A percentile compares a stretch with the other conserved stretches of the same genome.
These are phyloP conservation scores for Pseudevernia furfuracea DNA, from an alignment of 495 filamentous ascomycete genomes.

Conservation along the genomic window DNA sequence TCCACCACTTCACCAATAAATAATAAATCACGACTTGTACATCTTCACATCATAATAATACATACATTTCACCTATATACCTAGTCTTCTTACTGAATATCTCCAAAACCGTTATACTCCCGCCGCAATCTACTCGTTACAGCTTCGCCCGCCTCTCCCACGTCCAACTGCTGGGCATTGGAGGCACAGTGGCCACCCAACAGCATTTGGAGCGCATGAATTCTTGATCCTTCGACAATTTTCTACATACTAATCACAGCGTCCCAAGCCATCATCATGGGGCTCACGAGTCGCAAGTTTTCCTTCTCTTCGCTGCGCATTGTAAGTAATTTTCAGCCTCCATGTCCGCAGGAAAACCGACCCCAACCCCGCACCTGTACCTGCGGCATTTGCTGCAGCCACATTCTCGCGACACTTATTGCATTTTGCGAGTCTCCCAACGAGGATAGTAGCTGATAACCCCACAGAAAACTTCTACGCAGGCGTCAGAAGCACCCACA, in stretches of 20 bases:
- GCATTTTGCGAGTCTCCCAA: not conserved
- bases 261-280: constrained; percentile 10
- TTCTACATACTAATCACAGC: not conserved
- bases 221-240: not conserved
- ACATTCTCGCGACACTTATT: not conserved
- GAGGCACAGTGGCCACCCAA: constrained; percentile 2
- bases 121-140: not conserved
- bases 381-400: not conserved
- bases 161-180: not conserved
- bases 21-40: not conserved
- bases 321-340: constrained; percentile 13
- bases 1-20: not conserved
- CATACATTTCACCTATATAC: not conserved
- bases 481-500: constrained; percentile 11
- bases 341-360: not conserved
- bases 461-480: constrained; percentile 17
- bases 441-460: constrained; percentile 11
- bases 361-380: not conserved
- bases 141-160: not conserved
- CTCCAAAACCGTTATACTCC: no score
- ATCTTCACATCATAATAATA: not conserved
- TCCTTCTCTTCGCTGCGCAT: constrained; percentile 22
- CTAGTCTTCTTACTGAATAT: not conserved
- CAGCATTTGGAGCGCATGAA: not conserved
- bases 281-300: constrained; percentile 23